A percentile compares a stretch with the other conserved stretches of the same genome.
Evolutionary conservation across 1,284 basidiomycete species (phyloP).

Genomic region (Leccinum huronense): DNA sequence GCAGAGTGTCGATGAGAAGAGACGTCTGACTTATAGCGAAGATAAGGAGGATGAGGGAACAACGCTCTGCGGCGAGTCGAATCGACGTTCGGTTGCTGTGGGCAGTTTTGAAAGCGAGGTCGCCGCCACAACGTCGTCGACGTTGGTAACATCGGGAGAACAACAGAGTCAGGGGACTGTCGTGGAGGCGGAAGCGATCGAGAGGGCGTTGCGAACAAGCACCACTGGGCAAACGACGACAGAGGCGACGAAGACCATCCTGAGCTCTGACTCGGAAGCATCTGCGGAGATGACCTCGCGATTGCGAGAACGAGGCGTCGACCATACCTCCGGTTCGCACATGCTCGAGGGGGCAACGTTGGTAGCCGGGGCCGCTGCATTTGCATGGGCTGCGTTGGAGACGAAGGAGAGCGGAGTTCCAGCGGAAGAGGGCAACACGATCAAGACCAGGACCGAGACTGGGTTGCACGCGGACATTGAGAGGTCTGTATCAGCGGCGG

Average conservation of each 20-base stretch:
- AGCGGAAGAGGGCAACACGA: background rate
- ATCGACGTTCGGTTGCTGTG: background rate
- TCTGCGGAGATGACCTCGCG: background rate
- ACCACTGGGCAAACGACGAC: background rate
- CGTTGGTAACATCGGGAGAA: background rate
- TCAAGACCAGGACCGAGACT: background rate
- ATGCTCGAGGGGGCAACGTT: background rate
- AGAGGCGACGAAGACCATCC: background rate
- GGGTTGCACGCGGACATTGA: background rate
- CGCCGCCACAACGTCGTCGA: background rate
- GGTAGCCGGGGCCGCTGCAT: background rate
- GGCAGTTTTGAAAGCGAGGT: background rate
- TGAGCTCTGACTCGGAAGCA: background rate
- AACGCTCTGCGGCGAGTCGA: background rate
- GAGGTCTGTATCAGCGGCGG: background rate
- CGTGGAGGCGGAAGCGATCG: background rate
- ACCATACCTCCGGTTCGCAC: background rate
- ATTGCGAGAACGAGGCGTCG: background rate
- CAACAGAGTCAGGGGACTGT: background rate
- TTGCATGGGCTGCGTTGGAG: conserved; percentile 1
- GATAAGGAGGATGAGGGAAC: background rate
- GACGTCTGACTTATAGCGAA: background rate
- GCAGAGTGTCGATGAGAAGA: background rate
- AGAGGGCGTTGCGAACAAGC: background rate
- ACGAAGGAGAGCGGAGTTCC: background rate